These are phyloP conservation scores for Alternaria brassicae DNA, from an alignment of 2,329 filamentous ascomycete genomes.

Conservation along the genomic window DNA sequence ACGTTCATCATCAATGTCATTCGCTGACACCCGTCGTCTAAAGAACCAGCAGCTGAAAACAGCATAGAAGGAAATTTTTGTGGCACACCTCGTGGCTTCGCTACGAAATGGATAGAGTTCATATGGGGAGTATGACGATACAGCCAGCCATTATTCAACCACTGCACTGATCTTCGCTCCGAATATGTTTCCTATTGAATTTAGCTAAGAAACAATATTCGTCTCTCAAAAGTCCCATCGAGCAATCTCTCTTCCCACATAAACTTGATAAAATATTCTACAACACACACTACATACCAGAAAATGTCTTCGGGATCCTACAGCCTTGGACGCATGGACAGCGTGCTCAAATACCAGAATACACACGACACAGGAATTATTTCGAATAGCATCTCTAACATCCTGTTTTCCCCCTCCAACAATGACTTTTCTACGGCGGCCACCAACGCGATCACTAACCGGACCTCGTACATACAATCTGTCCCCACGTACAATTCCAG, in stretches of 20 bases:
- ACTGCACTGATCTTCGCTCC: not conserved
- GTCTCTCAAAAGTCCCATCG: not conserved
- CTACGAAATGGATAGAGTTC: not conserved
- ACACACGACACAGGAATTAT: not conserved
- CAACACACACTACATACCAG: not conserved
- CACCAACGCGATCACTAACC: not conserved
- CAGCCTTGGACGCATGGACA: not conserved
- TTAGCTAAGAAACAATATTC: not conserved
- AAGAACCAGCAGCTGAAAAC: not conserved
- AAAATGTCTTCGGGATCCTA: not conserved
- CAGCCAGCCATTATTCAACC: not conserved
- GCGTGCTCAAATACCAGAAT: not conserved
- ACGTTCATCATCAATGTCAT: not conserved
- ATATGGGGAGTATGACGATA: not conserved
- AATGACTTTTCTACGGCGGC: not conserved
- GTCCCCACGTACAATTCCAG: not conserved
- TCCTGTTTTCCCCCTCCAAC: not conserved
- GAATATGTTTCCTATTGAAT: not conserved
- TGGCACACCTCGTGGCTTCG: not conserved
- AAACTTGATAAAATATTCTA: not conserved
- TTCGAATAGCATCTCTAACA: not conserved
- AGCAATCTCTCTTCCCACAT: not conserved
- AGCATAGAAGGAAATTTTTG: not conserved
- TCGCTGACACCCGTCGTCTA: not conserved
- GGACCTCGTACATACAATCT: not conserved